Base-by-base conservation (phyloP, 2,329 filamentous ascomycete species). In the Diaporthe citri region DNA sequence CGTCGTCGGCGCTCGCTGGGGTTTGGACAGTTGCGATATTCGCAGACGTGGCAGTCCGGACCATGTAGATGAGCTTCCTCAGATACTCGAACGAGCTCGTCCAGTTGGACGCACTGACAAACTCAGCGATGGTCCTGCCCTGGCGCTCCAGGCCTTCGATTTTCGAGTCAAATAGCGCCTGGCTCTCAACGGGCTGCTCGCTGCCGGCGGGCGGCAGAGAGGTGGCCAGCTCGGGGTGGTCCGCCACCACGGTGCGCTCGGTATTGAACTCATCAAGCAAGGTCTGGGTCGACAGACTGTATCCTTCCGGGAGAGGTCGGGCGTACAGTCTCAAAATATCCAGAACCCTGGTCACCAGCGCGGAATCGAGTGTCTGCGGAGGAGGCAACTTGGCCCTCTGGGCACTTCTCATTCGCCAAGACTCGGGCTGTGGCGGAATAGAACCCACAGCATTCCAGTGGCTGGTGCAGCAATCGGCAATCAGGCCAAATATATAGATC, bases 71-170 rank as follows among this genome's bases (percentile, higher is more conserved):
- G 62, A 88, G 84, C 77, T 82, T 85, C 75, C 88, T 87, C 73
- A 93, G 83, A 78, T 91, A 90, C 64, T 91, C 90, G 73, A 93
- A 90, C 4, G 90, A 87, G 52, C 86, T 82, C 41, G 85, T 78
- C 92, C 92, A 94, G 78, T 88, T 93, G 2, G 90, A 90, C 10
- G 90, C 92, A 20, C 90, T 92, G 75, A 92, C 83, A 78, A 90
- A 94, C 80, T 93, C 91, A 46, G 92, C 85, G 22, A 93, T 86
- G 7, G 82, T 84, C 80, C 89, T 89, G 78, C 90, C 85, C 77
- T 89, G 85, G 10, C 83, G 82, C 79, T 93, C 91, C 71, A 92
- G 84, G 69, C 88, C 86, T 25, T 83, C 78, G 15, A 84, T 80
- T 64, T 85, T 85, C 15, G 83, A 80, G 22, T 83, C 82, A 25